Evolutionary conservation across 768 basidiomycete species (phyloP).

Genomic region (Calocera cornea): DNA sequence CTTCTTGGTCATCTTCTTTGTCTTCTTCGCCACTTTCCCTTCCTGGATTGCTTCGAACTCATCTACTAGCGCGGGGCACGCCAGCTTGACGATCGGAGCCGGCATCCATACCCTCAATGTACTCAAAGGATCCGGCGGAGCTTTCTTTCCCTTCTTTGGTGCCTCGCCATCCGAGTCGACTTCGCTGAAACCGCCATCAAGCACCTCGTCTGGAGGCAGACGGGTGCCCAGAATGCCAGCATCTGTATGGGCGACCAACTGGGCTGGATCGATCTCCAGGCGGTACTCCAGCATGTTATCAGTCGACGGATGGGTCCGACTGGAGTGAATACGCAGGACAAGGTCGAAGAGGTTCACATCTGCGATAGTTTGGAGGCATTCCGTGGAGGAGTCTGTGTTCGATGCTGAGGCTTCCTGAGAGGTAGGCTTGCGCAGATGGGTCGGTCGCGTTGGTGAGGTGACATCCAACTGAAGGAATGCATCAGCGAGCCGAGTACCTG

Average conservation of each 20-base stretch:
- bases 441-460: background rate
- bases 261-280: conserved; percentile 54
- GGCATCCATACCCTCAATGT: conserved; percentile 69
- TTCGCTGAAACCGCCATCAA: conserved; percentile 37
- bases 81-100: conserved; percentile 57
- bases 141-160: conserved; percentile 26
- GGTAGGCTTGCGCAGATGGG: background rate
- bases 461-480: background rate
- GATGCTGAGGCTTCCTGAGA: conserved; percentile 2
- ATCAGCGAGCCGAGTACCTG: background rate
- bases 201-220: conserved; percentile 29
- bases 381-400: background rate
- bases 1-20: conserved; percentile 18
- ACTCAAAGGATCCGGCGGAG: conserved; percentile 39
- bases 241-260: conserved; percentile 51
- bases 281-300: conserved; percentile 67
- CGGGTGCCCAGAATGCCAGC: conserved; percentile 53
- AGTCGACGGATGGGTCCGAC: conserved; percentile 54
- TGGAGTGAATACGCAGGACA: conserved; percentile 51
- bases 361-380: background rate
- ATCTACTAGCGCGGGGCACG: conserved; percentile 49
- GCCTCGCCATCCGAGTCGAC: conserved; percentile 35
- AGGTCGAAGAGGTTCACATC: conserved; percentile 24
- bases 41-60: conserved; percentile 41
- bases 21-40: conserved; percentile 39